Percentiles rank a stretch among this genome's conserved stretches.
phyloP scores from a whole-genome alignment of 371 early-diverging fungal genomes.

The Circinella umbellata region DNA sequence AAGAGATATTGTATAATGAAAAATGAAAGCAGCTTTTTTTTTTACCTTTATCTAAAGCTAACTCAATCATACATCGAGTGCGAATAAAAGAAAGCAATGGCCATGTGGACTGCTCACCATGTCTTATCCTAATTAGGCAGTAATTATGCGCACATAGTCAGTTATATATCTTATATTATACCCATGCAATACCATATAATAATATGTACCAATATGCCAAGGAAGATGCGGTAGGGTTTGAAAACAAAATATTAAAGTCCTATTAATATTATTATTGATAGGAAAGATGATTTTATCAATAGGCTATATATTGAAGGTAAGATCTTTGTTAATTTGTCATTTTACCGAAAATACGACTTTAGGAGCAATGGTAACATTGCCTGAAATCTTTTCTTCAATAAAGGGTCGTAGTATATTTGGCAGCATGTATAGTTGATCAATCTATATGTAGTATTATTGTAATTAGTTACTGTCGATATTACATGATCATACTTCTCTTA shows the following conservation, averaged over 20 bases:
- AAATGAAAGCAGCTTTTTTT: background rate
- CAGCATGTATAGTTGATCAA: slow-evolving; percentile 62
- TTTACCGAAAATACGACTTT: slow-evolving; percentile 50
- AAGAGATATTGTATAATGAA: background rate
- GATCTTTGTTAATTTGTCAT: background rate
- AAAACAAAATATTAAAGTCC: slow-evolving; percentile 76
- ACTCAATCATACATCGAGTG: slow-evolving; percentile 77
- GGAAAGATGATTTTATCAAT: background rate
- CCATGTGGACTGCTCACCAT: slow-evolving; percentile 88
- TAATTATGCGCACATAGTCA: background rate
- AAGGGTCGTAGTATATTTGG: slow-evolving; percentile 62
- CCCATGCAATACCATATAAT: too few species aligned
- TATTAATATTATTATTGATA: slow-evolving; percentile 14
- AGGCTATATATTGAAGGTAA: too few species aligned
- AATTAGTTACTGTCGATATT: too few species aligned
- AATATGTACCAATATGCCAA: slow-evolving; percentile 67
- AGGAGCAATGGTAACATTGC: slow-evolving; percentile 72
- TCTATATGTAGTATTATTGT: slow-evolving; percentile 27
- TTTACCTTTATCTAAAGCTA: slow-evolving; percentile 68
- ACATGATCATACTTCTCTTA: too few species aligned
- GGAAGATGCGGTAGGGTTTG: slow-evolving; percentile 74
- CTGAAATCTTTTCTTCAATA: slow-evolving; percentile 68
- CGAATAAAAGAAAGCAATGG: slow-evolving; percentile 75
- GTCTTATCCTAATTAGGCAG: slow-evolving; percentile 55
- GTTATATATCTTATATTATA: background rate